Evolutionary conservation across 208 protist genomes (phyloP).

Genomic region (Leishmania turanica): DNA sequence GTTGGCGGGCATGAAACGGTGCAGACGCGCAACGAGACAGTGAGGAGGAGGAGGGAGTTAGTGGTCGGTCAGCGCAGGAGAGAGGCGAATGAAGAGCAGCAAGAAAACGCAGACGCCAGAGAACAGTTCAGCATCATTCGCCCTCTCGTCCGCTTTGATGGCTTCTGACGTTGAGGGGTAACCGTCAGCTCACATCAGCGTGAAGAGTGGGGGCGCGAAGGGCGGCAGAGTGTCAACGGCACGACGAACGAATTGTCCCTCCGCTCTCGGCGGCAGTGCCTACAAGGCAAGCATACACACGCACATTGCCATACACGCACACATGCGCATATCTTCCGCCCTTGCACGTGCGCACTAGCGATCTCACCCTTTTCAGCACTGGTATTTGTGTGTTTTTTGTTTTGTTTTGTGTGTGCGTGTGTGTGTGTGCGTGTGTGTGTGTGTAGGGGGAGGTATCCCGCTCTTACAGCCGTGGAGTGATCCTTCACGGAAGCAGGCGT

Average conservation of each 20-base stretch:
- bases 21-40: neutral
- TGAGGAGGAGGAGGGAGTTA: neutral
- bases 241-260: neutral
- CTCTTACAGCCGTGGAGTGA: neutral
- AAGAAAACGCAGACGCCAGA: neutral
- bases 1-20: neutral
- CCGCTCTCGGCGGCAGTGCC: neutral
- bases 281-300: neutral
- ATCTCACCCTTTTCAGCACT: too few species aligned
- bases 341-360: neutral
- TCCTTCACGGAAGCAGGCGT: neutral
- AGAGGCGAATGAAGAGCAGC: neutral
- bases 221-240: neutral
- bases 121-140: neutral
- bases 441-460: neutral
- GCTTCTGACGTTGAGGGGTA: neutral
- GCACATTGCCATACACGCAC: neutral
- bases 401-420: neutral
- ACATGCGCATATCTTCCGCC: neutral
- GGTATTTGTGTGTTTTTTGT: neutral
- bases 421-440: neutral
- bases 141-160: neutral
- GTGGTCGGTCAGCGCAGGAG: neutral
- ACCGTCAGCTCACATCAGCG: neutral
- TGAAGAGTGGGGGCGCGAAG: neutral